phyloP scores from a whole-genome alignment of 2,329 filamentous ascomycete species.

The Colletotrichum cordylinicola region DNA sequence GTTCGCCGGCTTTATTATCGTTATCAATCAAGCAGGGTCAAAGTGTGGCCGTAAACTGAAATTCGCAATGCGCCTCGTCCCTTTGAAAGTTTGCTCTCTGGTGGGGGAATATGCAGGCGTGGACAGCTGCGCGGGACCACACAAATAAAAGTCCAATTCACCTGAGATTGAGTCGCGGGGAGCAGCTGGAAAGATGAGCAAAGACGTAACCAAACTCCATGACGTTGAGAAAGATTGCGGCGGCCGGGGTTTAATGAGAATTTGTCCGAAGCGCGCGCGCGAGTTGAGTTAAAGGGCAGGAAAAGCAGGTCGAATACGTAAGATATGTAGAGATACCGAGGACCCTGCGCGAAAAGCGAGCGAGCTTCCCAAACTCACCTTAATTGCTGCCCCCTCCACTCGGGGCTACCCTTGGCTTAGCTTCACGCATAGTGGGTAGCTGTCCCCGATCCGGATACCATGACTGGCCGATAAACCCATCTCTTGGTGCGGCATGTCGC shows the following conservation, averaged over 20 bases:
- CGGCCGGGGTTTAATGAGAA: background rate
- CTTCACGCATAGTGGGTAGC: constrained; percentile 16
- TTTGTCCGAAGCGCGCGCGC: constrained; percentile 16
- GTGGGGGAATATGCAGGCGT: background rate
- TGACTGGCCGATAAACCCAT: constrained; percentile 19
- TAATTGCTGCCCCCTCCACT: constrained; percentile 13
- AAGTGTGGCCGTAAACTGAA: background rate
- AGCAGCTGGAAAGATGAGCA: background rate
- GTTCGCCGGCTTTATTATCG: constrained; percentile 5
- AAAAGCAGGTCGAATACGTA: constrained; percentile 20
- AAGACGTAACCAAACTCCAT: constrained; percentile 2
- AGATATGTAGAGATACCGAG: constrained; percentile 16
- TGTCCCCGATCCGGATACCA: background rate
- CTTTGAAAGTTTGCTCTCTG: background rate
- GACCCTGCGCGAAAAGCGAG: constrained; percentile 17
- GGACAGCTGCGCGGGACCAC: background rate
- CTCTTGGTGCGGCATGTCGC: constrained; percentile 14
- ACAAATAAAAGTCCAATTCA: background rate
- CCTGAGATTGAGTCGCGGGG: constrained; percentile 3
- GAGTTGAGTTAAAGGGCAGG: constrained; percentile 1
- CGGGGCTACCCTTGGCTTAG: constrained; percentile 22
- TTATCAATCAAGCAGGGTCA: background rate
- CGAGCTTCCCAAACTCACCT: constrained; percentile 19
- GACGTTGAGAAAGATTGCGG: constrained; percentile 13
- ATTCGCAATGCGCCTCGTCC: background rate